These are phyloP conservation scores for Phaeodactylum tricornutum DNA, from an alignment of 108 stramenopile species.

Conservation along the genomic window DNA sequence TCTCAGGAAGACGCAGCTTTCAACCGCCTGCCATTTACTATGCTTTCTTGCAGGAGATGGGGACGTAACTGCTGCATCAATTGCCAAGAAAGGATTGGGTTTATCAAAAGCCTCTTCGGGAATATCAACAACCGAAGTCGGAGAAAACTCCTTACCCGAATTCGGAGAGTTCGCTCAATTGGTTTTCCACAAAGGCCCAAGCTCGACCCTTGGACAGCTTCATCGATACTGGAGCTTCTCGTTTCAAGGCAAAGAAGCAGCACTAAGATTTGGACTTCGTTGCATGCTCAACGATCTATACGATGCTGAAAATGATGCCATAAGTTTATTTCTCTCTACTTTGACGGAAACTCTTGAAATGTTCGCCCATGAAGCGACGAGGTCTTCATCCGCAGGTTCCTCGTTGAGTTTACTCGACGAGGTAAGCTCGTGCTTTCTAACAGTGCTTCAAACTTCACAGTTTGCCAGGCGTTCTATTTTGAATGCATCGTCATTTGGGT, in stretches of 20 bases:
- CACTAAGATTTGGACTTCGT: slow-evolving; percentile 49
- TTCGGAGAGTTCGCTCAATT: slow-evolving; percentile 33
- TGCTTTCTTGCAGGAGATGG: slow-evolving; percentile 71
- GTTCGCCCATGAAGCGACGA: background rate
- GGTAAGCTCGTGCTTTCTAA: slow-evolving; percentile 33
- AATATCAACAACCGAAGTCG: background rate
- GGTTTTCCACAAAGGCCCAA: slow-evolving; percentile 9
- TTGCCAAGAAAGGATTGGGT: slow-evolving; percentile 55
- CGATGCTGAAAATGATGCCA: slow-evolving; percentile 39
- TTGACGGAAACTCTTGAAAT: slow-evolving; percentile 30
- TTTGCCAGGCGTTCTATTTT: slow-evolving; percentile 31
- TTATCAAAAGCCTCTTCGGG: slow-evolving; percentile 23
- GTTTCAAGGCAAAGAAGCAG: slow-evolving; percentile 37
- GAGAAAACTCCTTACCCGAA: slow-evolving; percentile 16
- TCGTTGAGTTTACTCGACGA: slow-evolving; percentile 44
- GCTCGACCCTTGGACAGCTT: slow-evolving; percentile 6
- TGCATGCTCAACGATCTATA: slow-evolving; percentile 61
- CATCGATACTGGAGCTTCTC: slow-evolving; percentile 47
- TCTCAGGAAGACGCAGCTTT: slow-evolving; percentile 21
- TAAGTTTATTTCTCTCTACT: slow-evolving; percentile 23
- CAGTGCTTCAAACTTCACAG: slow-evolving; percentile 29
- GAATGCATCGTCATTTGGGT: slow-evolving; percentile 8
- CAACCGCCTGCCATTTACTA: slow-evolving; percentile 62
- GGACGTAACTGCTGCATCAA: slow-evolving; percentile 56
- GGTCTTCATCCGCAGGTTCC: background rate